A percentile compares a stretch with the other conserved stretches of the same genome.
These are phyloP conservation scores for Suillus subalutaceus DNA, from an alignment of 768 basidiomycete species.

Conservation along the genomic window DNA sequence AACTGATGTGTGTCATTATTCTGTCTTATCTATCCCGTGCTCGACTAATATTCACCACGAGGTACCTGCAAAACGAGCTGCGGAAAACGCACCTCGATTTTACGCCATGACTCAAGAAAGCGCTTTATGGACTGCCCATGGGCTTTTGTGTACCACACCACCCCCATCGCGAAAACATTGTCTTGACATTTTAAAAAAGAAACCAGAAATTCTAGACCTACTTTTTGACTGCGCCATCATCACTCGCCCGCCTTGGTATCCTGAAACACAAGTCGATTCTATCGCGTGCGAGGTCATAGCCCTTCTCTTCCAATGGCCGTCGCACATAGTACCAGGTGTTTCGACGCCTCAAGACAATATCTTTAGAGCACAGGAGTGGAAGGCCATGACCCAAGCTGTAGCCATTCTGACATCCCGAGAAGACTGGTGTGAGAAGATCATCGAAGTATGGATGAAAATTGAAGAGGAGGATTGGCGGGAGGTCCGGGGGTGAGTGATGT, in stretches of 20 bases:
- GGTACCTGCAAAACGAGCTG: slow-evolving; percentile 21
- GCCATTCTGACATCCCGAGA: slow-evolving; percentile 30
- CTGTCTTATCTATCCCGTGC: neutral
- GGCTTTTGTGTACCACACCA: slow-evolving; percentile 19
- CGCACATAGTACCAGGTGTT: slow-evolving; percentile 27
- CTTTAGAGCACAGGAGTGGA: slow-evolving; percentile 25
- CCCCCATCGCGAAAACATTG: slow-evolving; percentile 14
- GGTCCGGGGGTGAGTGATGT: slow-evolving; percentile 20
- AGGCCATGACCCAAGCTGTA: slow-evolving; percentile 23
- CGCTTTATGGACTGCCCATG: slow-evolving; percentile 15
- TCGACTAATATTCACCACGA: slow-evolving; percentile 3
- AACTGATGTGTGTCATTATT: slow-evolving; percentile 2
- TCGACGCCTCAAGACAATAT: slow-evolving; percentile 14
- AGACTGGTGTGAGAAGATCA: slow-evolving; percentile 29
- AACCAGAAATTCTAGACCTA: slow-evolving; percentile 22
- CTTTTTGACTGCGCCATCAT: slow-evolving; percentile 32
- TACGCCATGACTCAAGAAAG: slow-evolving; percentile 30
- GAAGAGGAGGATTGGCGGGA: slow-evolving; percentile 29
- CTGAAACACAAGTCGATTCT: slow-evolving; percentile 26
- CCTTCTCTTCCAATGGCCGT: slow-evolving; percentile 26
- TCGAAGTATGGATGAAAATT: slow-evolving; percentile 28
- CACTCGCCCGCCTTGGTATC: slow-evolving; percentile 30
- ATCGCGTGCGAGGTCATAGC: slow-evolving; percentile 28
- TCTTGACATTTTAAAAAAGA: slow-evolving; percentile 22
- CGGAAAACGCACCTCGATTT: slow-evolving; percentile 26